Evolutionary conservation across 192 early-diverging fungal genomes (phyloP).

Genomic region (Obelidium mucronatum): DNA sequence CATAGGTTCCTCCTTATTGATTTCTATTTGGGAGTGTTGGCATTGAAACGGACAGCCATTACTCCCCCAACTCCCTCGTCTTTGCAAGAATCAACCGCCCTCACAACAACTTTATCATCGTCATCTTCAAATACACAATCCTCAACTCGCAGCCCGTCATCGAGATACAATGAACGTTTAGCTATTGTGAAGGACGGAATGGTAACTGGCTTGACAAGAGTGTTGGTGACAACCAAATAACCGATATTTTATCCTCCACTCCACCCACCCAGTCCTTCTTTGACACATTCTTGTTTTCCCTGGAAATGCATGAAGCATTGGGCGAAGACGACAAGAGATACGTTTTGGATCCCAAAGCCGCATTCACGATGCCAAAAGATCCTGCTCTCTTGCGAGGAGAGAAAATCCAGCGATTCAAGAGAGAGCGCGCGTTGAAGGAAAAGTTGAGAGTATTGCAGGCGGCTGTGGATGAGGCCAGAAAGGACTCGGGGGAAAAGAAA

Average conservation of each 20-base stretch:
- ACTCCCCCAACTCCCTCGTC: no score
- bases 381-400: constrained; percentile 65
- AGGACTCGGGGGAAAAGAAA: neutral
- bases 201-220: no score
- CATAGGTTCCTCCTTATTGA: constrained; percentile 34
- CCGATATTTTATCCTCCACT: neutral
- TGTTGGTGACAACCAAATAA: no score
- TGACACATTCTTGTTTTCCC: constrained; percentile 42
- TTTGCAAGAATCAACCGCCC: neutral
- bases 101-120: neutral
- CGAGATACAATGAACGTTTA: neutral
- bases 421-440: constrained; percentile 76
- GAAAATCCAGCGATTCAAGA: constrained; percentile 79
- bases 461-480: constrained; percentile 10
- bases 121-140: neutral
- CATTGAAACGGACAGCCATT: neutral
- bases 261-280: neutral
- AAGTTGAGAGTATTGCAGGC: constrained; percentile 53
- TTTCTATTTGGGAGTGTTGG: constrained; percentile 22
- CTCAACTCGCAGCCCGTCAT: neutral
- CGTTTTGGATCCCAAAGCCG: constrained; percentile 36
- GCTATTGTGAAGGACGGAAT: neutral
- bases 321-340: constrained; percentile 42
- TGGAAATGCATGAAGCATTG: constrained; percentile 45
- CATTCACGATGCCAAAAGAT: constrained; percentile 41